Evolutionary conservation across 2,329 filamentous ascomycete genomes (phyloP), one percentile per base, ranked within the genome.

Genomic region (Neofusicoccum ribis): DNA sequence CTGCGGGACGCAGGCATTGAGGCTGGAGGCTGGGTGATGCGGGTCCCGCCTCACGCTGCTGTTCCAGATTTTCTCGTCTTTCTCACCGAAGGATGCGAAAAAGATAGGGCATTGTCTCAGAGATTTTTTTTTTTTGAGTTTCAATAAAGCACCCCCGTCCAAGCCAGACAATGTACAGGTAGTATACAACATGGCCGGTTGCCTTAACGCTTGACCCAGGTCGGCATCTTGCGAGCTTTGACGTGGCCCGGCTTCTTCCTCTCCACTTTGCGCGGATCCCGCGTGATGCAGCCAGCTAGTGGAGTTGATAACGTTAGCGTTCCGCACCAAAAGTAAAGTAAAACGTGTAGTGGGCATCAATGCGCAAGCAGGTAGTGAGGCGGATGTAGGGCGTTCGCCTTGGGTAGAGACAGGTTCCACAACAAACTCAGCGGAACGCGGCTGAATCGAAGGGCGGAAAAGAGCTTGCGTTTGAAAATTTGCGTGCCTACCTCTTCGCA

Each of bases 181-280:
- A 58, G 50, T 47, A 58, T 64, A 39, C 62, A 47, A 23, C 54
- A 64, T n/a, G 23, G 17, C 27, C 50, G 41, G 43, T 37, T 20
- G 41, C 67, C 67, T 76, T 70, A 89, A 77, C 87, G 84, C 88
- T 97, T 98, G 85, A 98, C 93, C 95, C 96, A 99, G 73, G 95
- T 87, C 67, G 94, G 94, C 88, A 91, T 96, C 88, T 99, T 99
- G 81, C 95, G 91, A 66, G 95, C 94, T 86, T 99, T 99, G 82
- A 96, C 80, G 75, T 92, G 92, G 71, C 95, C 96, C 65, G 92
- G 88, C 87, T 99, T 98, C 89, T 99, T 99, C 78, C 95, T 94
- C 82, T 99, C 95, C 71, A 99, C 96, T 74, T 85, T 89, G 82
- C 94, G 92, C 65, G 89, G 87, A 82, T 99, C 94, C 75, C 94